phyloP scores from a whole-genome alignment of 2,329 filamentous ascomycete genomes.

The Trichoderma koningii region DNA sequence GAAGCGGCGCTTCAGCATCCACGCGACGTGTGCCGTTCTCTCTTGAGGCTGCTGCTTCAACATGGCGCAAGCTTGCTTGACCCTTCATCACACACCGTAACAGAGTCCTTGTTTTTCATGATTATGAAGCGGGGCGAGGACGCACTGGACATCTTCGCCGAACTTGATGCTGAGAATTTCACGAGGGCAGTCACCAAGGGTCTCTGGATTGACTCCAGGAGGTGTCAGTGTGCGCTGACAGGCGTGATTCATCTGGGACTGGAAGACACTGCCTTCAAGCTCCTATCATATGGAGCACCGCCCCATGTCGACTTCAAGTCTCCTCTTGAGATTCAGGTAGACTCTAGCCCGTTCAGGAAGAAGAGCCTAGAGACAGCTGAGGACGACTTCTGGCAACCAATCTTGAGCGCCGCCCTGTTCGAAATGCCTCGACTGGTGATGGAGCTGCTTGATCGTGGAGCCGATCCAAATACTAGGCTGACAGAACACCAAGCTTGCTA shows the following conservation, averaged over 20 bases:
- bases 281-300: slow-evolving; percentile 4
- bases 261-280: slow-evolving; percentile 1
- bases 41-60: neutral
- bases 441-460: slow-evolving; percentile 13
- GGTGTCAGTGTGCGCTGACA: neutral
- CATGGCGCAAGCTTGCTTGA: slow-evolving; percentile 3
- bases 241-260: neutral
- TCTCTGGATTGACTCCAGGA: neutral
- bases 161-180: neutral
- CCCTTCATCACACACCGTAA: neutral
- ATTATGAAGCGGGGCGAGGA: neutral
- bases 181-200: neutral
- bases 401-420: neutral
- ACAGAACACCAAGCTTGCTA: neutral
- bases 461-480: neutral
- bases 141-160: slow-evolving; percentile 1
- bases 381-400: slow-evolving; percentile 1
- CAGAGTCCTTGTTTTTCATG: neutral
- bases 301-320: neutral
- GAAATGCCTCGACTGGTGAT: slow-evolving; percentile 10
- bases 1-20: slow-evolving; percentile 8
- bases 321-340: neutral
- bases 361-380: neutral
- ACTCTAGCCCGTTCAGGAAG: neutral
- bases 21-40: neutral